Evolutionary conservation across 2,329 filamentous ascomycete genomes (phyloP).

Genomic region (Fusarium sp.): DNA sequence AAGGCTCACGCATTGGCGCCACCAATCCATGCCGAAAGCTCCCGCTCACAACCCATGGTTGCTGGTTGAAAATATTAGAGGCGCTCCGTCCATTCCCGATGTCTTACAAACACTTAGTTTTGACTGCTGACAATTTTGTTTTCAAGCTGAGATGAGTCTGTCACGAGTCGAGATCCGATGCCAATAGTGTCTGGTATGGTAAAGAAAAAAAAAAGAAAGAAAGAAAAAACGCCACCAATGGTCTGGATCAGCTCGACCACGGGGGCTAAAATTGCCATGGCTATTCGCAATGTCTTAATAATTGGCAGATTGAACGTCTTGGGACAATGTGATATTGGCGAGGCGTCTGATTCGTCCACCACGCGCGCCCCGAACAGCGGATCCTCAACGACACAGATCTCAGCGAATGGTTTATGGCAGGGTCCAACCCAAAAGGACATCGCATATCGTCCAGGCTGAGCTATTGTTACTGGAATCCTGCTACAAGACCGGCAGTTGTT

Average conservation of each 20-base stretch:
- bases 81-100: constrained; percentile 39
- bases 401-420: constrained; percentile 22
- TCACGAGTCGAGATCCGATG: constrained; percentile 13
- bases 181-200: constrained; percentile 10
- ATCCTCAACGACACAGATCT: constrained; percentile 27
- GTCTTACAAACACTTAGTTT: constrained; percentile 11
- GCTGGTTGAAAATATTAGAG: constrained; percentile 4
- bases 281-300: constrained; percentile 35
- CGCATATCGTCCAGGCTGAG: constrained; percentile 25
- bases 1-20: constrained; percentile 15
- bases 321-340: constrained; percentile 44
- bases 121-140: constrained; percentile 1
- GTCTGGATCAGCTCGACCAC: constrained; percentile 36
- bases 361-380: constrained; percentile 23
- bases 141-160: not conserved
- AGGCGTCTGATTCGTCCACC: constrained; percentile 41
- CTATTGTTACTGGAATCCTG: constrained; percentile 2
- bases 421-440: constrained; percentile 12
- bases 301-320: constrained; percentile 32
- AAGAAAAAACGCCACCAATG: constrained; percentile 34
- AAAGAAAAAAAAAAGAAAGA: not conserved
- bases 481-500: constrained; percentile 10
- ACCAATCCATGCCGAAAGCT: constrained; percentile 20
- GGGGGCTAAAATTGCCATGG: constrained; percentile 37
- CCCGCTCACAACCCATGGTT: constrained; percentile 14